Evolutionary conservation across 257 asterid genomes (phyloP), one percentile per base, ranked within the genome.

Genomic region (Apocynum venetum): DNA sequence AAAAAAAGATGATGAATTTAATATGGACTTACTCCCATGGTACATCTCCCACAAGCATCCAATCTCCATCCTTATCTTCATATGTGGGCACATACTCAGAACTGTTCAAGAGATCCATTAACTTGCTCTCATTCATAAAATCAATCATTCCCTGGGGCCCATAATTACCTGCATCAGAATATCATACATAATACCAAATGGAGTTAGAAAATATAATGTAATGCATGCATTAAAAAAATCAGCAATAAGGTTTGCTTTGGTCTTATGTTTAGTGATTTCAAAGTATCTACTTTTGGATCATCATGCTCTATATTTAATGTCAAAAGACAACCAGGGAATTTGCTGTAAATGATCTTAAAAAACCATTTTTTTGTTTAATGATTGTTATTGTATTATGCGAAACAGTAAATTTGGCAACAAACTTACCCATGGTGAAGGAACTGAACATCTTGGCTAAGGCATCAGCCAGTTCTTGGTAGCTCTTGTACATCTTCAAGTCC

Each of bases 41-140:
- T 17, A 87, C 90, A 79, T 87, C 90, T 56, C 90, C 90, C 74
- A 87, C 89, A 35, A 87, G 89, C 90, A 87, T 87, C 90, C 90
- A 87, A 31, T 87, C 89, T n/a, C 90, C 89, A 85, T 87, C 90
- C 84, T 87, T 87, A 87, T 87, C 90, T 72, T 87, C 90, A 81
- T 87, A 87, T 53, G 90, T 79, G 46, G 89, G 89, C 43, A 87
- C 90, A 85, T 87, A 87, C 48, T 87, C 90, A 78, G 90, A 84
- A 73, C 84, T 87, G 83, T 84, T 83, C 70, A 87, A 79, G 49
- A 87, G 89, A 85, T 87, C 87, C 89, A 87, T 85, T 77, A 87
- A 46, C 85, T 87, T 87, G 80, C 89, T 85, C 77, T 87, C 87
- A 76, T 85, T 87, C 88, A 87, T 87, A 47, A 87, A 87, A 74